Evolutionary conservation across 306 rosid genomes (phyloP).

Genomic region (Begonia masoniana): DNA sequence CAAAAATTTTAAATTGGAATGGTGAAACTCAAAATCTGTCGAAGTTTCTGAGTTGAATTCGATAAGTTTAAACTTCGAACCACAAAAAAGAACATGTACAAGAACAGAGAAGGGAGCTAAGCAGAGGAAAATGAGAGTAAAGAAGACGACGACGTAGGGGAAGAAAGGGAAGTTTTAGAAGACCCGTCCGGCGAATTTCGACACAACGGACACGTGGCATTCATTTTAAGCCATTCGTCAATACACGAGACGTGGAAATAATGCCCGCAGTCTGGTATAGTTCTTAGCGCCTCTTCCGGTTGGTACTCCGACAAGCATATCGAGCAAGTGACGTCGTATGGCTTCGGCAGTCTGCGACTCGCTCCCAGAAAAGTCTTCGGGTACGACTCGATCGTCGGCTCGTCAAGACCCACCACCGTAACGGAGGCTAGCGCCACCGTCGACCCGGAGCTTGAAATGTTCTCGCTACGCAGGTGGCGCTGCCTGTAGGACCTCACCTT

Average conservation of each 20-base stretch:
- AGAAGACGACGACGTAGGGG: slow-evolving; percentile 14
- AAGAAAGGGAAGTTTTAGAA: slow-evolving; percentile 7
- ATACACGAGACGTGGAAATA: slow-evolving; percentile 51
- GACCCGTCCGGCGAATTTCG: slow-evolving; percentile 33
- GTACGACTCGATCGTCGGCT: slow-evolving; percentile 56
- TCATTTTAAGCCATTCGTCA: slow-evolving; percentile 67
- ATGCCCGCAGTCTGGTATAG: slow-evolving; percentile 57
- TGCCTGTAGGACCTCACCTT: slow-evolving; percentile 3
- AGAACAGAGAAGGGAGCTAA: background rate
- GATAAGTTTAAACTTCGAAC: too few species aligned
- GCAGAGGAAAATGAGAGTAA: slow-evolving; percentile 13
- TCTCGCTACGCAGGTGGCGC: slow-evolving; percentile 4
- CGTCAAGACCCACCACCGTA: slow-evolving; percentile 35
- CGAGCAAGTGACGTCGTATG: slow-evolving; percentile 38
- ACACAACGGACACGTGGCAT: slow-evolving; percentile 61
- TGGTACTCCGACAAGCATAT: slow-evolving; percentile 59
- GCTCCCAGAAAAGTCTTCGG: slow-evolving; percentile 41
- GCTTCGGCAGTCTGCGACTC: slow-evolving; percentile 37
- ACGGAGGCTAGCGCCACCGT: slow-evolving; percentile 8
- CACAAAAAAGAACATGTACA: background rate
- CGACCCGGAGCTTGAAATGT: slow-evolving; percentile 6
- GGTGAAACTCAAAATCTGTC: too few species aligned
- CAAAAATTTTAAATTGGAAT: too few species aligned
- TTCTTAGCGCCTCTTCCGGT: slow-evolving; percentile 42
- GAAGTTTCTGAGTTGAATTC: too few species aligned